phyloP scores from a whole-genome alignment of 2,329 filamentous ascomycete genomes.

The Dactylellina sp. region DNA sequence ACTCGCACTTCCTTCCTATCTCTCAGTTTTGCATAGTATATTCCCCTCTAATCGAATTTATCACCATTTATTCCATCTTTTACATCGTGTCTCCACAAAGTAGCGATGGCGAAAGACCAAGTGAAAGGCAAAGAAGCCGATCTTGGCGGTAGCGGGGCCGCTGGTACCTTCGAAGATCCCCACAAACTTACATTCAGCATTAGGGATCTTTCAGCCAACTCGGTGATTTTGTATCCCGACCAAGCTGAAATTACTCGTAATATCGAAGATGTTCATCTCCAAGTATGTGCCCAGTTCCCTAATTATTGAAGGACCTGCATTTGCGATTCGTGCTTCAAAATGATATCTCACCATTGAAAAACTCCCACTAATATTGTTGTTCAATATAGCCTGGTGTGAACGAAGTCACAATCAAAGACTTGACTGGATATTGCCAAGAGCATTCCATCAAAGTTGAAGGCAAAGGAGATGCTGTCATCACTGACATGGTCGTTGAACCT shows the following conservation, averaged over 20 bases:
- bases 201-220: conserved; percentile 71
- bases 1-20: too few species aligned
- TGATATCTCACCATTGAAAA: too few species aligned
- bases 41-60: not conserved
- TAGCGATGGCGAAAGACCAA: conserved; percentile 14
- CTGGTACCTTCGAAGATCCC: conserved; percentile 57
- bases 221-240: conserved; percentile 73
- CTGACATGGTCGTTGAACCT: conserved; percentile 73
- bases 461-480: conserved; percentile 68
- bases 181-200: conserved; percentile 69
- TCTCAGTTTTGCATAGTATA: too few species aligned
- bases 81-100: too few species aligned
- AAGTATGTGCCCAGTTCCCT: conserved; percentile 41
- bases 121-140: conserved; percentile 54
- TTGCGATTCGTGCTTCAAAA: too few species aligned
- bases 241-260: conserved; percentile 67
- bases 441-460: conserved; percentile 73
- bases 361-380: too few species aligned
- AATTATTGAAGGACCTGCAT: too few species aligned
- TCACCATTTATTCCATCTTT: not conserved
- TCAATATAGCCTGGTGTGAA: conserved; percentile 69
- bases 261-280: conserved; percentile 58
- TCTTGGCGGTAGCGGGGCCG: conserved; percentile 9
- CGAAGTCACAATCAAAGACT: conserved; percentile 70
- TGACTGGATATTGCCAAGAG: conserved; percentile 69